Evolutionary conservation across 2,329 filamentous ascomycete genomes (phyloP).

Genomic region (Calonectria crousiana): DNA sequence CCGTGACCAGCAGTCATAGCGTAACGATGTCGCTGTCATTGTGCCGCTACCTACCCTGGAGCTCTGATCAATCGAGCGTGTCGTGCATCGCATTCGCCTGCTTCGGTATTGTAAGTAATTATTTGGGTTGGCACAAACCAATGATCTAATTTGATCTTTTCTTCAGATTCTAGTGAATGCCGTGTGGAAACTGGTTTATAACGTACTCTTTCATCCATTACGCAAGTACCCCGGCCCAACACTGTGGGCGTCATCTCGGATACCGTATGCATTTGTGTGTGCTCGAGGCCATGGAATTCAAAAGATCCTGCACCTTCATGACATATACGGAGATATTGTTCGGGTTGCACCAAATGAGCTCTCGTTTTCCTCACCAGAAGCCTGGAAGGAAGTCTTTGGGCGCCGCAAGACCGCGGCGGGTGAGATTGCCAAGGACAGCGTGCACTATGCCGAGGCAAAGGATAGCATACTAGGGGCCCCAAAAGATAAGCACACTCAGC

Average conservation of each 20-base stretch:
- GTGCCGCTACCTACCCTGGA: not conserved
- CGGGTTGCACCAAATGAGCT: not conserved
- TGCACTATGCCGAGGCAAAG: not conserved
- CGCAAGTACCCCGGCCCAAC: not conserved
- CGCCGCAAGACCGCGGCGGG: not conserved
- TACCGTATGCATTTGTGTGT: not conserved
- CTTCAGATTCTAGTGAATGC: not conserved
- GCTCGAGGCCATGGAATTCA: not conserved
- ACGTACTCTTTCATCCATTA: not conserved
- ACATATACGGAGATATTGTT: not conserved
- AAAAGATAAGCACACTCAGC: not conserved
- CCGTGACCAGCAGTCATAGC: not conserved
- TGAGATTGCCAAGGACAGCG: not conserved
- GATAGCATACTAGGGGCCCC: not conserved
- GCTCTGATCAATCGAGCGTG: not conserved
- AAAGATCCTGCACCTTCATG: not conserved
- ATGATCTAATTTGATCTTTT: not conserved
- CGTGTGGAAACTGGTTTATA: not conserved
- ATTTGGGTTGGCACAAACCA: too few species aligned
- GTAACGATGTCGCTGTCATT: not conserved
- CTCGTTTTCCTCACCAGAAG: not conserved
- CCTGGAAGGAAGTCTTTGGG: not conserved
- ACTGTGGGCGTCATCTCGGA: not conserved
- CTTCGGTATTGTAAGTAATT: not conserved
- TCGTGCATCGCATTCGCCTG: not conserved